Evolutionary conservation across 2,329 filamentous ascomycete species (phyloP).

Genomic region (Phialocephala subalpina): DNA sequence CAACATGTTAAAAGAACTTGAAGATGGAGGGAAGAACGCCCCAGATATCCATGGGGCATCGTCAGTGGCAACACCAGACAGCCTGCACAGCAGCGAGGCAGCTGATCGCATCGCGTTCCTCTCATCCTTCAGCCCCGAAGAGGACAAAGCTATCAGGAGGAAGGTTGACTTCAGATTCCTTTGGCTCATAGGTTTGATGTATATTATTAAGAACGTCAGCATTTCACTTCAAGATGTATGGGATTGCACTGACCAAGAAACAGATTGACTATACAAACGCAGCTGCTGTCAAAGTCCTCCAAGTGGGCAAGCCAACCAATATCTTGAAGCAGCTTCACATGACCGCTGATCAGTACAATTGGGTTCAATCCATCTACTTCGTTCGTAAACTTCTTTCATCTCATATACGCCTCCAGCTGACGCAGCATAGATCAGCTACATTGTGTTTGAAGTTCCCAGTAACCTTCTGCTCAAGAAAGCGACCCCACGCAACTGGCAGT

Average conservation of each 20-base stretch:
- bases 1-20: background rate
- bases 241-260: background rate
- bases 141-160: constrained; percentile 49
- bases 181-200: constrained; percentile 50
- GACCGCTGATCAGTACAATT: constrained; percentile 51
- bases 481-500: constrained; percentile 48
- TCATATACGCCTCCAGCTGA: background rate
- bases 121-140: constrained; percentile 48
- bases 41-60: background rate
- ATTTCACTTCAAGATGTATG: background rate
- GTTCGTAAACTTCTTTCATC: constrained; percentile 35
- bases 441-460: constrained; percentile 50
- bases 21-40: background rate
- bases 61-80: constrained; percentile 13
- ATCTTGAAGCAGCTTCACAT: constrained; percentile 49
- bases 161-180: constrained; percentile 51
- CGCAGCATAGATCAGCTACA: constrained; percentile 46
- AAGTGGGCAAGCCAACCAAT: constrained; percentile 49
- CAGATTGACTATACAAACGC: constrained; percentile 51
- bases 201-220: constrained; percentile 51
- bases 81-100: constrained; percentile 26
- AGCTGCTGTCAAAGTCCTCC: constrained; percentile 51
- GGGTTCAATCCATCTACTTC: constrained; percentile 50
- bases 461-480: constrained; percentile 49
- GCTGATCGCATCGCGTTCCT: constrained; percentile 43